Percentiles rank a stretch among this genome's conserved stretches.
phyloP scores from a whole-genome alignment of 768 basidiomycete species.

The Hericium alpestre region DNA sequence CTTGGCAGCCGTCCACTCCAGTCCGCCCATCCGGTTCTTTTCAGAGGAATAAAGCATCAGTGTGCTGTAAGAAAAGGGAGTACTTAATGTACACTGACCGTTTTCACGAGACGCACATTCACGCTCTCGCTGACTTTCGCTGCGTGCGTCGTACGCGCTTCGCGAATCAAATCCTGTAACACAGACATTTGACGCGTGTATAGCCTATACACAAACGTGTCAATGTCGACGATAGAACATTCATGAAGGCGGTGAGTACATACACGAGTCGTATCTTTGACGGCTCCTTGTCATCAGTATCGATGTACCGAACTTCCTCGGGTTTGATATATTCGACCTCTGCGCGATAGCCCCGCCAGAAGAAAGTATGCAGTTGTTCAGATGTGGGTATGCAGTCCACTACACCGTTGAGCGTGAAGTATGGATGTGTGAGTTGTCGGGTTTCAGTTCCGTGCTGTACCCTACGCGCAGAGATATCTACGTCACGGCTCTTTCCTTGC shows the following conservation, averaged over 20 bases:
- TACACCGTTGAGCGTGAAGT: neutral
- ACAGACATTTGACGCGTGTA: neutral
- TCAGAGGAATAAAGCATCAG: neutral
- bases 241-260: neutral
- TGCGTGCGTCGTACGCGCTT: neutral
- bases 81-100: neutral
- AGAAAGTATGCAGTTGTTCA: neutral
- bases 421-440: neutral
- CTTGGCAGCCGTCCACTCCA: neutral
- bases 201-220: neutral
- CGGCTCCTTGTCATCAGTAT: neutral
- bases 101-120: neutral
- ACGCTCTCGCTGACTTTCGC: neutral
- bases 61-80: neutral
- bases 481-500: neutral
- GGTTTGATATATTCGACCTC: neutral
- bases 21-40: neutral
- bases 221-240: neutral
- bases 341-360: neutral
- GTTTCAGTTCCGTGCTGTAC: neutral
- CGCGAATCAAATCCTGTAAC: neutral
- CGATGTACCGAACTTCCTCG: neutral
- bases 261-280: neutral
- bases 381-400: neutral
- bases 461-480: neutral